Conservation (phyloP, 768 basidiomycete genomes). For the Amanita rimosa region DNA sequence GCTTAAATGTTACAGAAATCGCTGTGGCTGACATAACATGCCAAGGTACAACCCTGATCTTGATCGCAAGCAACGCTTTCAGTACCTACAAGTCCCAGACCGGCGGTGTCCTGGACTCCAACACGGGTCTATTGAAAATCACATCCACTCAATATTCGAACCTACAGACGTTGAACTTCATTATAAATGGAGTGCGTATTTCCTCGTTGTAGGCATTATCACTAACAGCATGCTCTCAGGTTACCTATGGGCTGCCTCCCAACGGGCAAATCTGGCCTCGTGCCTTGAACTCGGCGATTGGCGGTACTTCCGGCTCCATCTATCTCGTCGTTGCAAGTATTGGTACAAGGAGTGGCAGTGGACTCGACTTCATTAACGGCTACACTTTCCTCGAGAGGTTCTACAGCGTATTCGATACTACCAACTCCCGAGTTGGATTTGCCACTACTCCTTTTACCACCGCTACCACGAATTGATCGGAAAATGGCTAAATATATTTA, state of each 20-base stretch:
- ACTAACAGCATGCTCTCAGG: conserved; percentile 14
- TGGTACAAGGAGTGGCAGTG: conserved; percentile 36
- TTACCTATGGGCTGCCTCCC: conserved; percentile 41
- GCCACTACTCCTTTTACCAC: conserved; percentile 41
- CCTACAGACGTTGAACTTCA: conserved; percentile 48
- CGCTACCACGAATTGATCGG: not conserved
- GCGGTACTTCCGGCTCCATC: conserved; percentile 37
- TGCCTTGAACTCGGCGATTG: conserved; percentile 41
- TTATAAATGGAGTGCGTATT: conserved; percentile 31
- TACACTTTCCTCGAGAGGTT: conserved; percentile 39
- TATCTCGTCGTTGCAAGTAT: conserved; percentile 49
- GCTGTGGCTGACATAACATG: not conserved
- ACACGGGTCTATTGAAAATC: conserved; percentile 40
- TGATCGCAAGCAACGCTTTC: conserved; percentile 36
- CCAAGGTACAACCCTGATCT: conserved; percentile 38
- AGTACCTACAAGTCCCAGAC: conserved; percentile 30
- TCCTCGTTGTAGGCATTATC: conserved; percentile 20
- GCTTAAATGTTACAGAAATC: too few relatives aligned
- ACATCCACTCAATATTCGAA: conserved; percentile 37
- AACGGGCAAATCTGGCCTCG: conserved; percentile 69
- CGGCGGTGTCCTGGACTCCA: conserved; percentile 26
- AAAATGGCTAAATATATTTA: too few relatives aligned
- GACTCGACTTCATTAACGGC: conserved; percentile 55
- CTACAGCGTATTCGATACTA: conserved; percentile 57
- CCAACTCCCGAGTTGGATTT: conserved; percentile 44